phyloP scores from a whole-genome alignment of 2,329 filamentous ascomycete genomes.

The Harringtonia lauricola region DNA sequence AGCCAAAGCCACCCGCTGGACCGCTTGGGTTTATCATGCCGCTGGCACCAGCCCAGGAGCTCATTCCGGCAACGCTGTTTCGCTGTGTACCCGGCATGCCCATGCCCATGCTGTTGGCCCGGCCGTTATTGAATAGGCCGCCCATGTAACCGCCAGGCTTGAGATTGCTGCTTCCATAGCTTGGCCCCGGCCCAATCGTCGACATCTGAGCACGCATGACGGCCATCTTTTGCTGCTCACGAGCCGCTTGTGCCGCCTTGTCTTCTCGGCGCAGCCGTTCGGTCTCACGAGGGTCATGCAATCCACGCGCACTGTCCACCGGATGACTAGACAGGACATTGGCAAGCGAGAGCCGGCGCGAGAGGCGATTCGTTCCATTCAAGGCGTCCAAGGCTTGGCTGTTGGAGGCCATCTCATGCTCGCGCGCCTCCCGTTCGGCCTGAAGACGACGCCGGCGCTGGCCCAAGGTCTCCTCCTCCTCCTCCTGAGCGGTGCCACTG shows the following conservation, averaged over 20 bases:
- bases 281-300: slow-evolving; percentile 25
- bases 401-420: slow-evolving; percentile 33
- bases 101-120: slow-evolving; percentile 22
- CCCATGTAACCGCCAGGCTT: slow-evolving; percentile 35
- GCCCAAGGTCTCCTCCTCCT: slow-evolving; percentile 68
- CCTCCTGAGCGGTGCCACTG: too few relatives aligned
- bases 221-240: slow-evolving; percentile 37
- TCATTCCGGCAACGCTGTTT: slow-evolving; percentile 1
- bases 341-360: slow-evolving; percentile 43
- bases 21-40: not conserved
- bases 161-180: slow-evolving; percentile 2
- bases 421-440: slow-evolving; percentile 54
- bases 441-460: slow-evolving; percentile 66
- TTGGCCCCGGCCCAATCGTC: slow-evolving; percentile 7
- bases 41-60: slow-evolving; percentile 2
- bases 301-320: slow-evolving; percentile 18
- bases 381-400: slow-evolving; percentile 12
- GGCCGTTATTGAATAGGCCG: slow-evolving; percentile 44
- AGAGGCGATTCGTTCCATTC: slow-evolving; percentile 20
- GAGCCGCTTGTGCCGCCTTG: slow-evolving; percentile 27
- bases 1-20: not conserved
- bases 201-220: slow-evolving; percentile 39
- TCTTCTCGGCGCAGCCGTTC: slow-evolving; percentile 30
- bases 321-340: slow-evolving; percentile 41
- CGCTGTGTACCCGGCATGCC: not conserved